Evolutionary conservation across 2,329 filamentous ascomycete genomes (phyloP).

Genomic region (Hypoxylon sp.): DNA sequence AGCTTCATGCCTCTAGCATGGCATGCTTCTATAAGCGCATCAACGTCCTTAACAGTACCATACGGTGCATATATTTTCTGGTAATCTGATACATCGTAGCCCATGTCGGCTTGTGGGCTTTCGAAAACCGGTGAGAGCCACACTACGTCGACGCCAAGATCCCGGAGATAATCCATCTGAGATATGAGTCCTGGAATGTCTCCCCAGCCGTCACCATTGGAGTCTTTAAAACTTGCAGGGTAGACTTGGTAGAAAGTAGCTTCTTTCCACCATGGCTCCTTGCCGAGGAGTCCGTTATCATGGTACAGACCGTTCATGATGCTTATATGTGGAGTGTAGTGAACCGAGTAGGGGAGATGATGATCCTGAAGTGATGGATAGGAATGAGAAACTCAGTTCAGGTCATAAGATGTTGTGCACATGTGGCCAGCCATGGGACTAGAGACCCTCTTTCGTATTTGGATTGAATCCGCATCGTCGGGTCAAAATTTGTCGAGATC

Average conservation of each 20-base stretch:
- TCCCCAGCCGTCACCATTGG: constrained; percentile 73
- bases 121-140: constrained; percentile 70
- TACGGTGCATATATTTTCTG: constrained; percentile 76
- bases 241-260: constrained; percentile 68
- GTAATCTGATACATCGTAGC: constrained; percentile 81
- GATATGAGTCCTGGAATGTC: constrained; percentile 76
- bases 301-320: constrained; percentile 57
- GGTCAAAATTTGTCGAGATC: constrained; percentile 25
- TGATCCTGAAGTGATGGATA: neutral
- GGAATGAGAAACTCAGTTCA: constrained; percentile 3
- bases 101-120: constrained; percentile 77
- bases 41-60: constrained; percentile 77
- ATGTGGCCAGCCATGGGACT: constrained; percentile 11
- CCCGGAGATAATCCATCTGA: constrained; percentile 74
- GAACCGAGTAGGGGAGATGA: neutral
- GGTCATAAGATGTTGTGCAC: neutral
- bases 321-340: constrained; percentile 2
- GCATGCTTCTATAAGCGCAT: constrained; percentile 71
- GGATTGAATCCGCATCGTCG: constrained; percentile 20
- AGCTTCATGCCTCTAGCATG: constrained; percentile 75
- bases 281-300: constrained; percentile 54
- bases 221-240: constrained; percentile 71
- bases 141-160: constrained; percentile 73
- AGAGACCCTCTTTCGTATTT: constrained; percentile 12
- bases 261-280: constrained; percentile 63